phyloP scores from a whole-genome alignment of 2,329 filamentous ascomycete species.

The Sclerotinia sclerotiorum region DNA sequence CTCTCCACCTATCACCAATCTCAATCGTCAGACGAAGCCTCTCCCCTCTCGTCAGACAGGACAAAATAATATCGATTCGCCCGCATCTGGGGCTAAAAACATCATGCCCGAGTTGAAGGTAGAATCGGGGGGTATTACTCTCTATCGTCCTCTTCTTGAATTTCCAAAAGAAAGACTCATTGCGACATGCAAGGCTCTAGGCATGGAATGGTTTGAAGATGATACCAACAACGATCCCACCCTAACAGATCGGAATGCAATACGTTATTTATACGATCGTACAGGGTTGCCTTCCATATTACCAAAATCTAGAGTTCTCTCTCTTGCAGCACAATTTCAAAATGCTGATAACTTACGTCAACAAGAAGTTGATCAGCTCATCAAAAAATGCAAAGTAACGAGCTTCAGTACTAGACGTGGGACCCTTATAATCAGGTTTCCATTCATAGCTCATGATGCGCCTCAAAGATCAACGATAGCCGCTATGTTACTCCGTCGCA shows the following conservation, averaged over 20 bases:
- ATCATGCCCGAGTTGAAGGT: neutral
- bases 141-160: slow-evolving; percentile 67
- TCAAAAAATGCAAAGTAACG: slow-evolving; percentile 49
- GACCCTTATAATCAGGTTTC: slow-evolving; percentile 35
- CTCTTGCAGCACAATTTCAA: slow-evolving; percentile 54
- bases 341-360: slow-evolving; percentile 49
- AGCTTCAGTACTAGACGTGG: slow-evolving; percentile 40
- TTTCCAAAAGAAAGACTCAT: slow-evolving; percentile 74
- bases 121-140: slow-evolving; percentile 64
- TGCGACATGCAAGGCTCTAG: slow-evolving; percentile 68
- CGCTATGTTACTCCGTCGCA: slow-evolving; percentile 47
- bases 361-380: slow-evolving; percentile 52
- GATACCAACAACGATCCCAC: slow-evolving; percentile 76
- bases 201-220: slow-evolving; percentile 79
- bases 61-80: neutral
- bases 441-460: neutral
- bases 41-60: too few species aligned
- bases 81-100: neutral
- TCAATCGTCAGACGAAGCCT: too few species aligned
- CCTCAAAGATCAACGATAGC: slow-evolving; percentile 38
- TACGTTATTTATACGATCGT: slow-evolving; percentile 64
- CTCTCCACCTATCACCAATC: neutral
- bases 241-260: slow-evolving; percentile 76
- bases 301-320: slow-evolving; percentile 61
- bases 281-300: slow-evolving; percentile 68